These are phyloP conservation scores for Parathielavia appendiculata DNA, from an alignment of 495 filamentous ascomycete genomes.

Conservation along the genomic window DNA sequence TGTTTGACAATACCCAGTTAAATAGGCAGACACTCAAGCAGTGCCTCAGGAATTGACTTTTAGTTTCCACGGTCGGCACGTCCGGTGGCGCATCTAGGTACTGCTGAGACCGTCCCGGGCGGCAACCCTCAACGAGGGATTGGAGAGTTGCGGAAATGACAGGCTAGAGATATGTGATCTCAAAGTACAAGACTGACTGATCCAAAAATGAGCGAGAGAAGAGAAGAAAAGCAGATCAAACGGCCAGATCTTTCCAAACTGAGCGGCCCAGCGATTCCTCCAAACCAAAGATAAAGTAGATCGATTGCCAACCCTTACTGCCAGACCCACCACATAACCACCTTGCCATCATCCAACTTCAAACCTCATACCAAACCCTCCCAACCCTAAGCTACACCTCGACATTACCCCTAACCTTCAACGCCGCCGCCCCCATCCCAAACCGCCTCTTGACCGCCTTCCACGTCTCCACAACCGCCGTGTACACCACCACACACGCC, in stretches of 20 bases:
- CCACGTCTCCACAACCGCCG: slow-evolving; percentile 59
- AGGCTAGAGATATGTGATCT: neutral
- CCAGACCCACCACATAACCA: neutral
- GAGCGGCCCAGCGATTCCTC: neutral
- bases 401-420: neutral
- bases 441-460: slow-evolving; percentile 55
- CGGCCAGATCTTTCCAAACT: neutral
- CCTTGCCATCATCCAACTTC: neutral
- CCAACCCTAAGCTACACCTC: neutral
- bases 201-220: neutral
- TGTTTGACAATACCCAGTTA: too few species aligned
- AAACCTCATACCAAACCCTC: neutral
- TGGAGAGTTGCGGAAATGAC: neutral
- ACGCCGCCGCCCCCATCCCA: slow-evolving; percentile 10
- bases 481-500: slow-evolving; percentile 54
- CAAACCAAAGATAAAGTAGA: neutral
- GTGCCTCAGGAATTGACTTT: too few species aligned
- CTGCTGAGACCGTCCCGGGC: too few species aligned
- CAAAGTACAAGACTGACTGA: neutral
- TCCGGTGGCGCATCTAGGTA: too few species aligned
- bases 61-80: too few species aligned
- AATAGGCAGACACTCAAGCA: too few species aligned
- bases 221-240: neutral
- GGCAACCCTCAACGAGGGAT: too few species aligned
- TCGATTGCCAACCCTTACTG: neutral